phyloP scores from a whole-genome alignment of 306 rosid genomes.

The Vigna angularis region DNA sequence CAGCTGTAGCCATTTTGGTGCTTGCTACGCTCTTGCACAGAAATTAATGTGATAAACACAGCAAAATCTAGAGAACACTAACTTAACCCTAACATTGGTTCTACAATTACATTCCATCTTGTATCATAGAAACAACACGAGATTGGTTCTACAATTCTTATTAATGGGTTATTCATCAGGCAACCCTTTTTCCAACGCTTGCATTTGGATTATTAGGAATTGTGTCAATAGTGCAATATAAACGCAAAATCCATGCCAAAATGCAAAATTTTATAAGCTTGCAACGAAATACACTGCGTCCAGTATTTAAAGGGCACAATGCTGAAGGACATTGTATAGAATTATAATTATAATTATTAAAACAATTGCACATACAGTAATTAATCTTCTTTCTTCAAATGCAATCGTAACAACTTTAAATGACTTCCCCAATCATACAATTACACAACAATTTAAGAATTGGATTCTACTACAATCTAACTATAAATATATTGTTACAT shows the following conservation, averaged over 20 bases:
- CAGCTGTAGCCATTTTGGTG: slow-evolving; percentile 44
- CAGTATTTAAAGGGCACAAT: too few species aligned
- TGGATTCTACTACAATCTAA: too few species aligned
- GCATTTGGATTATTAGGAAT: not conserved
- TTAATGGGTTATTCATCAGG: not conserved
- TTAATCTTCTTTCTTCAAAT: too few species aligned
- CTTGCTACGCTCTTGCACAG: slow-evolving; percentile 36
- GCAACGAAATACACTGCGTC: too few species aligned
- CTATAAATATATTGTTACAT: too few species aligned
- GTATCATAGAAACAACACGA: slow-evolving; percentile 18
- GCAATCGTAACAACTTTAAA: too few species aligned
- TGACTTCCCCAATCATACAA: too few species aligned
- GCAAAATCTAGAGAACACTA: not conserved
- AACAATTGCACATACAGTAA: too few species aligned
- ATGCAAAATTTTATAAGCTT: not conserved
- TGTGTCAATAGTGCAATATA: not conserved
- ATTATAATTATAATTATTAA: too few species aligned
- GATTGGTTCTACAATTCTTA: not conserved
- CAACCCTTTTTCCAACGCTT: not conserved
- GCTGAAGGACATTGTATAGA: too few species aligned
- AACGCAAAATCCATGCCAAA: not conserved
- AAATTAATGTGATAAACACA: slow-evolving; percentile 24
- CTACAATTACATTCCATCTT: not conserved
- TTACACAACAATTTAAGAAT: too few species aligned
- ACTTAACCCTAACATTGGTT: not conserved